Evolutionary conservation across 2,329 filamentous ascomycete genomes (phyloP), one percentile per base, ranked within the genome.

Genomic region (Plenodomus tracheiphilus): DNA sequence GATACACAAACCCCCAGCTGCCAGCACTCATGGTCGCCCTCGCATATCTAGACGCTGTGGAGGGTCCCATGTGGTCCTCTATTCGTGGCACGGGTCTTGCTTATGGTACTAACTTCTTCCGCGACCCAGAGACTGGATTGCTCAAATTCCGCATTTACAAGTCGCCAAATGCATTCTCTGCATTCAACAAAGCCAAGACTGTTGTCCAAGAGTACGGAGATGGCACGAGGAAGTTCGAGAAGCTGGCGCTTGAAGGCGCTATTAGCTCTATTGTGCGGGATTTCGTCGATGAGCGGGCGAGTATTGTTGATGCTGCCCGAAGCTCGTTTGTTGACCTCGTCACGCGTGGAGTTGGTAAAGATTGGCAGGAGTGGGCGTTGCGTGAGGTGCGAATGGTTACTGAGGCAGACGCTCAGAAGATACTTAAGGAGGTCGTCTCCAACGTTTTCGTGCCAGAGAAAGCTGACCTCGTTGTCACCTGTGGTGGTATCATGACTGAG

Each of bases 1-100:
- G 87, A 0, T 92, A 88, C 66, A 79, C 82, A 3, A 87, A 97
- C 64, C 86, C 91, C 0, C 81, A 84, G 15, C 79, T 97, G 1
- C 91, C 94, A 0, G 86, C 92, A 2, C 81, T 96, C 43, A 84
- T 96, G 70, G 92, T 99, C 7, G 91, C 93, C 1, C 84, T 91
- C 41, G 86, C 91, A 17, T 97, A 97, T 68, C 86, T 99, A 52
- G 92, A 97, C 67, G 86, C 91, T 1, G 88, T 95, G 16, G 94
- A 99, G 73, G 94, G 94, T 0, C 94, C 94, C 0, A 83, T 99
- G 25, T 97, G 94, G 93, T 88, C 88, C 55, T 90, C 91, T 0
- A 89, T 97, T 41, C 90, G 94, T 39, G 94, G 94, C 47, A 94
- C 90, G 37, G 94, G 94, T 38, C 85, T 97, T 43, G 94, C 94